phyloP scores from a whole-genome alignment of 148 eudicot species.

The Persicaria tinctoria region DNA sequence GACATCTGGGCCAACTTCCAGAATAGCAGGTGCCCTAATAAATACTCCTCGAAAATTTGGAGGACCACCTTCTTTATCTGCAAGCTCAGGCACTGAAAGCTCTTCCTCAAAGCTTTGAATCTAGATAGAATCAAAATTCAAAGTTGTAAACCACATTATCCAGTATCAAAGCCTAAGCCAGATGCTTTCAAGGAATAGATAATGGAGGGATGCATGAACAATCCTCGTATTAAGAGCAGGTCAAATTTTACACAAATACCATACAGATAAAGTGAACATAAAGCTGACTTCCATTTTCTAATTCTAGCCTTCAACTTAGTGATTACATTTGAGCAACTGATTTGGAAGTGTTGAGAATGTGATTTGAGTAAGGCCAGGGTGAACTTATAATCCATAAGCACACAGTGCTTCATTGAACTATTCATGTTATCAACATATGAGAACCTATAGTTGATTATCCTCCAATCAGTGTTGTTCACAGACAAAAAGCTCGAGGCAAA shows the following conservation, averaged over 20 bases:
- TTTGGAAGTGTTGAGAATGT: not conserved
- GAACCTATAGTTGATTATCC: not conserved
- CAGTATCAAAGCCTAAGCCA: not conserved
- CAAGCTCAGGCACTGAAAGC: constrained; percentile 57
- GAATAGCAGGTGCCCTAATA: constrained; percentile 92
- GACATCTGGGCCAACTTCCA: constrained; percentile 86
- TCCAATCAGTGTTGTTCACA: not conserved
- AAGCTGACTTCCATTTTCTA: not conserved
- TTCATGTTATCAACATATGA: not conserved
- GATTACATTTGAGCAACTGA: not conserved
- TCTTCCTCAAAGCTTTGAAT: constrained; percentile 96
- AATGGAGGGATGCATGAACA: not conserved
- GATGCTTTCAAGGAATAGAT: not conserved
- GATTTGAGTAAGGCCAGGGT: not conserved
- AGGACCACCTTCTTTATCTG: constrained; percentile 80
- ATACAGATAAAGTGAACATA: not conserved
- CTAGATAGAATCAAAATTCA: constrained; percentile 22
- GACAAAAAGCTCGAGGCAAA: not conserved
- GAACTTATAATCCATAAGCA: not conserved
- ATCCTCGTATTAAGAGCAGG: not conserved
- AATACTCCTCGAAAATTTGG: constrained; percentile 75
- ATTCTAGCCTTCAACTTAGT: not conserved
- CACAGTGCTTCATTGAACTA: not conserved
- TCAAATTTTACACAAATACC: not conserved
- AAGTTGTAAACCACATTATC: not conserved